Evolutionary conservation across 768 basidiomycete species (phyloP).

Genomic region (Phanerodontia chrysosporium): DNA sequence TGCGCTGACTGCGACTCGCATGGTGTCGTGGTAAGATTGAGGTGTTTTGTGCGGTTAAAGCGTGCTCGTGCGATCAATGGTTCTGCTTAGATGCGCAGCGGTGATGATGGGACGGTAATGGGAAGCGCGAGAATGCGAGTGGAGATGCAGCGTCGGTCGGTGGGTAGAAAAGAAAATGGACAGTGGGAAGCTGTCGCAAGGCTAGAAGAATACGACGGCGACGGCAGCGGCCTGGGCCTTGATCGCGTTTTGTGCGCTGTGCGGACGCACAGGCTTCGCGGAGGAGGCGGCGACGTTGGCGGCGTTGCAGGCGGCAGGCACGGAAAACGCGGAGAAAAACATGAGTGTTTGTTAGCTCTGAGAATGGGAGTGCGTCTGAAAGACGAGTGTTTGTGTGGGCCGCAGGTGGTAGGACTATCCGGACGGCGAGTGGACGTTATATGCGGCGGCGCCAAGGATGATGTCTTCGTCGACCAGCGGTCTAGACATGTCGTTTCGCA

Average conservation of each 20-base stretch:
- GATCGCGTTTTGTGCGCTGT: background rate
- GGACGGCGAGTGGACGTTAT: background rate
- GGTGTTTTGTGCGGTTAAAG: no score
- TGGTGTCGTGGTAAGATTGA: background rate
- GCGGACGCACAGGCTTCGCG: background rate
- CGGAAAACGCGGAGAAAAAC: background rate
- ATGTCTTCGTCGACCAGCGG: no score
- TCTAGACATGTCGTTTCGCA: no score
- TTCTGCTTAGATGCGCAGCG: background rate
- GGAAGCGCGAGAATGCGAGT: background rate
- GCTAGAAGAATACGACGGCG: conserved; percentile 4
- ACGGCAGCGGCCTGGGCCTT: background rate
- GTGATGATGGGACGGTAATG: background rate
- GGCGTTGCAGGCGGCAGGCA: background rate
- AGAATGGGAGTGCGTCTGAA: background rate
- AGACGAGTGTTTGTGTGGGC: background rate
- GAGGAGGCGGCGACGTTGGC: background rate
- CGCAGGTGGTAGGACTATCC: background rate
- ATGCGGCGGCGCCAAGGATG: background rate
- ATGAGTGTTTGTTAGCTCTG: background rate
- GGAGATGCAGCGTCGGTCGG: background rate
- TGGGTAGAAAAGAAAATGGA: background rate
- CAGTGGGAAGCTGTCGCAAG: no score
- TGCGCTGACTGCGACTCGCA: background rate
- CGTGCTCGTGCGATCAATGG: no score